Base-by-base conservation (phyloP, 495 filamentous ascomycete genomes). In the Parathielavia appendiculata region DNA sequence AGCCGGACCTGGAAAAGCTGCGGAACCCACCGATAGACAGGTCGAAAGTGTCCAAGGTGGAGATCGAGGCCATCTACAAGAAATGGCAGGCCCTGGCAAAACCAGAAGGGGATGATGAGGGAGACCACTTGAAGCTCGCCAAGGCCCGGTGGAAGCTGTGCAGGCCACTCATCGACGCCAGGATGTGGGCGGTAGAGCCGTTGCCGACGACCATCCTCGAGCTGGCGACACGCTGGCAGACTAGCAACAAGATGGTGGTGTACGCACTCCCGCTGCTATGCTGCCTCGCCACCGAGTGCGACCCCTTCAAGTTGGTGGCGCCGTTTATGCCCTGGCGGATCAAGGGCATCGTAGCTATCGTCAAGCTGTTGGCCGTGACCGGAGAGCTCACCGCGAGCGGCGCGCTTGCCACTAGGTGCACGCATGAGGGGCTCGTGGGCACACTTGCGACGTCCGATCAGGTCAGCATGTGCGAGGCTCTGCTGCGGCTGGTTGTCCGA, bases 131-230 rank as follows among this genome's bases (percentile, higher is more conserved):
- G 16, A 51, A 55, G 4, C 16, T 44, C 2, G 61, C 65, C 11
- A 40, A 63, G 23, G 53, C 69, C 38, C 57, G 63, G 38, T 79
- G 73, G 74, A 56, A 64, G 44, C 38, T 68, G 40, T 75, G 73
- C 58, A 65, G 64, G 43, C 63, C 64, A 14, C 68, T 79, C n/a
- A 69, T 64, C 0, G 51, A 70, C 13, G 67, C 69, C 17, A 60
- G 51, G 17, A 59, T 73, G 59, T 77, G 71, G 69, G 76, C 75
- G 14, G 38, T 73, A 5, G 72, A 77, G 48, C 77, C 77, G 8
- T 39, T 79, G 17, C 46, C 66, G 4, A 47, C 61, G 14, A 61
- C 69, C 11, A 47, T 77, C 4, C 46, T 62, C 54, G 53, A 66
- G 3, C 44, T 65, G 34, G 64, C 63, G 4, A 64, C 35, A 57